Evolutionary conservation across 345 rosid genomes (phyloP), one percentile per base, ranked within the genome.

Genomic region (Linum tenue): DNA sequence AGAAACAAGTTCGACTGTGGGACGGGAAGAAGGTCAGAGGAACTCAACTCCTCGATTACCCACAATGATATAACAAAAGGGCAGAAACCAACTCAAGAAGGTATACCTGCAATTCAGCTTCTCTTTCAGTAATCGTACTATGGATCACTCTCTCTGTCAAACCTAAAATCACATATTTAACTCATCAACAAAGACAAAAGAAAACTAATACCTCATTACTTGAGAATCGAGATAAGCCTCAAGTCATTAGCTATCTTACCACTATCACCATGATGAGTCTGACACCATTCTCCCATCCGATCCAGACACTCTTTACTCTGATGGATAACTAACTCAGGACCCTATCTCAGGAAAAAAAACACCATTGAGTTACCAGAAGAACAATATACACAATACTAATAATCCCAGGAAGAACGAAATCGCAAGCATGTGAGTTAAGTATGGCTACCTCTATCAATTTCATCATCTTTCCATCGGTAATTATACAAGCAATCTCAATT

Each of bases 221-320:
- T 7, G 22, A 55, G 64, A 77, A 22, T 70, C 31, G 22, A 42
- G 55, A 39, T 39, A 56, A 66, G 59, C 37, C 48, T 35, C 56
- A 39, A 56, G 58, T 66, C 7, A 16, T 48, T 57, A 64, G 15
- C 39, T 16, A 36, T 59, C 82, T 75, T 81, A 92, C 99, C 97
- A 74, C 97, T 94, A 67, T 83, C 89, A 37, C 77, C 86, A 62
- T 90, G 99, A 80, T 90, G 97, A 65, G 58, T 74, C 79, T 82
- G 89, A 75, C 97, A 94, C 99, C 99, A 88, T 39, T 94, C 97
- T 60, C 86, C 87, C 96, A 90, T 90, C 69, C 73, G 67, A 71
- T 86, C 88, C 68, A 94, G 39, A 64, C 96, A 90, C 55, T 85
- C 89, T 69, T 79, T 76, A 15, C 80, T 77, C 73, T 94, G 99